These are phyloP conservation scores for Auriscalpium vulgare DNA, from an alignment of 768 basidiomycete species.

Conservation along the genomic window DNA sequence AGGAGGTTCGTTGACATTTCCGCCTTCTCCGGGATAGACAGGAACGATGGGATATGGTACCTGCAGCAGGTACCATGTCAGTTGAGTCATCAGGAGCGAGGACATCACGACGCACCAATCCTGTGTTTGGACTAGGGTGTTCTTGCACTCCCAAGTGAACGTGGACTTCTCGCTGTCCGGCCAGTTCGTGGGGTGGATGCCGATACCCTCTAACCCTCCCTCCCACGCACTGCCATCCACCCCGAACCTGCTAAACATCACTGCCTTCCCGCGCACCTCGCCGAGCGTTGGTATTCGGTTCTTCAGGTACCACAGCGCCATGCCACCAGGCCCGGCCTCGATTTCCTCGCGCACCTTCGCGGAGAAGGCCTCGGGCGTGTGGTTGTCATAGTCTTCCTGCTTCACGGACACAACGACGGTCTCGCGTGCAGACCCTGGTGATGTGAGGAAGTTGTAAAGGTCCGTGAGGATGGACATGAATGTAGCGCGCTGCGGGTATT, in stretches of 20 bases:
- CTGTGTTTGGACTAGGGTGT: conserved; percentile 63
- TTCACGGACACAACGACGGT: conserved; percentile 85
- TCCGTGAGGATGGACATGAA: conserved; percentile 59
- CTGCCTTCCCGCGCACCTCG: conserved; percentile 77
- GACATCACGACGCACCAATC: conserved; percentile 57
- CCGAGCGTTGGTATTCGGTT: conserved; percentile 75
- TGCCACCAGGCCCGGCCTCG: conserved; percentile 38
- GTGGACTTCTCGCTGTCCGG: conserved; percentile 68
- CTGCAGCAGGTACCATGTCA: conserved; percentile 26
- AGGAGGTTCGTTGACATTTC: conserved; percentile 47
- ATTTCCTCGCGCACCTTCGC: conserved; percentile 60
- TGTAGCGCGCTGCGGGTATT: conserved; percentile 59
- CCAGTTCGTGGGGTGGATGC: conserved; percentile 85
- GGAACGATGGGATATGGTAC: conserved; percentile 75
- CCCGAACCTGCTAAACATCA: conserved; percentile 84
- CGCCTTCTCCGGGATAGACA: conserved; percentile 80
- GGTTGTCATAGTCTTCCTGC: conserved; percentile 63
- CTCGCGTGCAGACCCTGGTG: conserved; percentile 50
- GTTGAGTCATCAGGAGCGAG: background rate
- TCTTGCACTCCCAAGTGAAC: conserved; percentile 74
- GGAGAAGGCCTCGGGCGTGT: conserved; percentile 48
- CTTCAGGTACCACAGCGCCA: conserved; percentile 73
- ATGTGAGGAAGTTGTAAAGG: conserved; percentile 57
- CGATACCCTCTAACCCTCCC: conserved; percentile 58
- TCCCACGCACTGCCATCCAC: conserved; percentile 64